These are phyloP conservation scores for Emericellopsis cladophorae DNA, from an alignment of 2,329 filamentous ascomycete genomes.

Conservation along the genomic window DNA sequence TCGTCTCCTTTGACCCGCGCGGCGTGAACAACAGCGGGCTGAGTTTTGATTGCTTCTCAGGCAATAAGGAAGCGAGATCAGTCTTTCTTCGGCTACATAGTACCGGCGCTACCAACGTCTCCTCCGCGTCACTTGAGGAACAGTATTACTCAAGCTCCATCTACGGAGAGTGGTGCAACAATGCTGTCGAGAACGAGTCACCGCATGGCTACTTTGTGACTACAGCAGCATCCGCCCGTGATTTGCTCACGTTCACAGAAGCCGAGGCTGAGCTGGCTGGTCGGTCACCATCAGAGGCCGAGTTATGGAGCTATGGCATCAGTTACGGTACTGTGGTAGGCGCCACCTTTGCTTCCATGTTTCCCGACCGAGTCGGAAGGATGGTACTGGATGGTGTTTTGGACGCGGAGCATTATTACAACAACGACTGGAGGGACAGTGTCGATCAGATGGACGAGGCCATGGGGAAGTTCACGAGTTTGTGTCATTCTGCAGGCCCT, in stretches of 20 bases:
- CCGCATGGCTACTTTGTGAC: conserved; percentile 17
- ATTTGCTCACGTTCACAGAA: conserved; percentile 16
- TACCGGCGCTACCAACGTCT: conserved; percentile 14
- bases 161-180: conserved; percentile 18
- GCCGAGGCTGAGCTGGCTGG: conserved; percentile 12
- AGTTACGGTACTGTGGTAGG: conserved; percentile 19
- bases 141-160: conserved; percentile 17
- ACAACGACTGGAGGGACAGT: conserved; percentile 10
- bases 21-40: conserved; percentile 21
- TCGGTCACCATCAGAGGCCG: conserved; percentile 11
- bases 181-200: conserved; percentile 11
- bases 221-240: conserved; percentile 14
- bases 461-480: conserved; percentile 7
- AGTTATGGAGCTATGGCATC: conserved; percentile 11
- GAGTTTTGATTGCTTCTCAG: conserved; percentile 15
- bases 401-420: conserved; percentile 11
- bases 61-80: conserved; percentile 12
- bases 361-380: conserved; percentile 22
- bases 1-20: conserved; percentile 27
- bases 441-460: conserved; percentile 10
- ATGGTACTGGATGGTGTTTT: conserved; percentile 19
- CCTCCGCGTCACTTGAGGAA: conserved; percentile 12
- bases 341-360: conserved; percentile 20
- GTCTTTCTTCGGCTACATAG: conserved; percentile 11
- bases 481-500: conserved; percentile 13